Evolutionary conservation across 768 basidiomycete species (phyloP), one percentile per base, ranked within the genome.

Genomic region (Amyloporia xantha): DNA sequence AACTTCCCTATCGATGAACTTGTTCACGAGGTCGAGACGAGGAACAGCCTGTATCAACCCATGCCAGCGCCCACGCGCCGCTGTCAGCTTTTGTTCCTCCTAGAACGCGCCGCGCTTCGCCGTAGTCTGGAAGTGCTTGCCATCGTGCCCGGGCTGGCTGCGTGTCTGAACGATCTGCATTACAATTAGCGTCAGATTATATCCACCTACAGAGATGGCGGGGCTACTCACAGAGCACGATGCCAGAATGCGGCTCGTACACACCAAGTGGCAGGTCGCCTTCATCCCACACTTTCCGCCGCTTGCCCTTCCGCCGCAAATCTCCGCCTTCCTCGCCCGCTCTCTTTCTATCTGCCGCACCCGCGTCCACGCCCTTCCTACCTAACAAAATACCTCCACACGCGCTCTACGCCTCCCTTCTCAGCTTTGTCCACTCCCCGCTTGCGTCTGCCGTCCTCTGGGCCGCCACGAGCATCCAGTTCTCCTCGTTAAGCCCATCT

Each of bases 11-110:
- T n/a, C n/a, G n/a, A n/a, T n/a, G n/a, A n/a, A n/a, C n/a, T n/a
- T n/a, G n/a, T n/a, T n/a, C n/a, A n/a, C n/a, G n/a, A 99, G 64
- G 96, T 97, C 10, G 96, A 99, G 70, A 84, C 89, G 64, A 78
- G 96, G 58, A 99, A 99, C 65, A 76, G 96, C 38, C 74, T 98
- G 96, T 38, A 51, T 90, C 89, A 17, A 90, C 72, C 79, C 84
- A 88, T 3, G 86, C 84, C 43, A 91, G 62, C 0, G 76, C 86
- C 91, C 90, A 91, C 3, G 84, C 87, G 0, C 78, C 81, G 56
- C 84, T 81, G 5, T 91, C 89, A 1, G 77, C 78, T 62, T 86
- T 87, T 0, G 82, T 77, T 2, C 85, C 86, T 0, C 86, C 87
- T 6, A 87, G 67, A 19, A 86, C 66, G 1, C 58, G 64, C 27